Evolutionary conservation across 164 flowering plant species (phyloP), one percentile per base, ranked within the genome.

Genomic region (Kingdonia uniflora): DNA sequence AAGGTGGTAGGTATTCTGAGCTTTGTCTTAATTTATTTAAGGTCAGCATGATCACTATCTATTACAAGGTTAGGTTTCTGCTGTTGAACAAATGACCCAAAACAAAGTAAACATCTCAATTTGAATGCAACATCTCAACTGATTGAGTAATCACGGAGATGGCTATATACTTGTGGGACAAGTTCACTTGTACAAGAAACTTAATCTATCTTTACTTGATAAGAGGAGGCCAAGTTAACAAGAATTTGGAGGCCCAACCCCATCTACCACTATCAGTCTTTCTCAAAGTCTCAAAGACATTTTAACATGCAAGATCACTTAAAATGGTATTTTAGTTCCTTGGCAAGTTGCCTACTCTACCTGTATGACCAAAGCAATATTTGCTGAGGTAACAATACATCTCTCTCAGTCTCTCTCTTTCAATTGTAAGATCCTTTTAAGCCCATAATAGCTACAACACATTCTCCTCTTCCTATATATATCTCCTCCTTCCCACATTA

Each of bases 181-280:
- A 6, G 0, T 22, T 11, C 8, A 48, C 16, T 26, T 24, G 29
- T 14, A 24, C 25, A 6, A 24, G 26, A 25, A 33, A 50, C 14
- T 29, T 29, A 5, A 50, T 6, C 17, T 29, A 2, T 12, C 4
- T 15, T 23, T 47, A 10, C 1, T 21, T 10, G 25, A 47, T 11
- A 43, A n/a, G n/a, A n/a, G n/a, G n/a, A n/a, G 35, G 14, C 56
- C 56, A 53, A 53, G 35, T 41, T 57, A 54, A 52, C 52, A 55
- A 43, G 35, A 51, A 49, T 65, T 65, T 52, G 77, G 68, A 70
- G 60, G 72, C 84, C n/a, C 84, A 72, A 79, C 80, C 77, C 55
- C 58, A 70, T 75, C 77, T 70, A 79, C 71, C 69, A 40, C 40
- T 16, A 12, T 21, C 69, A 3, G 35, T 29, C n/a, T n/a, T n/a